Evolutionary conservation across 2,329 filamentous ascomycete species (phyloP), one percentile per base, ranked within the genome.

Genomic region (Phoma herbarum): DNA sequence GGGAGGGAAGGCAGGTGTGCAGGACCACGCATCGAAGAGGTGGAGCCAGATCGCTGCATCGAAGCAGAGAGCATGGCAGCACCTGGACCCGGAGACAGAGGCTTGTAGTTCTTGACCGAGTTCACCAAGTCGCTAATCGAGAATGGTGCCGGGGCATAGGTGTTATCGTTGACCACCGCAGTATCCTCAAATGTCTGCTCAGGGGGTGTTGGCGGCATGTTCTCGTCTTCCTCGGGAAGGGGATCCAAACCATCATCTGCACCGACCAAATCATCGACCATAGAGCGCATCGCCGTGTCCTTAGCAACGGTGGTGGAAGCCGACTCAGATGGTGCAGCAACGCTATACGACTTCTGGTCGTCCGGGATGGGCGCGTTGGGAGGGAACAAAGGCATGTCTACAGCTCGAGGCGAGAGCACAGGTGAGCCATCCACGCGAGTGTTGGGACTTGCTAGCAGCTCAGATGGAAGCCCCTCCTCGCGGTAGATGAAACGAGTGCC

Each of bases 231-330:
- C 47, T 81, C 79, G 9, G 67, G 71, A 25, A 78, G 64, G 22
- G 75, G 72, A 57, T 77, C 76, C 47, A 78, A 60, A 41, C 78
- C 74, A 25, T 79, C 78, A 47, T 80, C 77, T 20, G 71, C 70
- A 42, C 76, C 77, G 49, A 87, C 78, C 26, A 88, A 75, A 57
- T 84, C 79, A 63, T 87, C 83, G 14, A 88, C 85, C 85, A 87
- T 87, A 10, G 79, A 80, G 60, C 80, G 80, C 77, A 86, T 83
- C 23, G 81, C 81, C n/a, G 76, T 77, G 56, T 84, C 82, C 50
- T 77, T 77, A 9, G 76, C 72, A 20, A 76, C 45, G 16, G 68
- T 70, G 46, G 79, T 77, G 5, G 82, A 82, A 20, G 82, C 79
- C n/a, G 82, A 80, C 54, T 84, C 82, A 4, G 82, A 83, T 18